Base-by-base conservation (phyloP, 345 rosid genomes). In the Odontarrhena argentea region DNA sequence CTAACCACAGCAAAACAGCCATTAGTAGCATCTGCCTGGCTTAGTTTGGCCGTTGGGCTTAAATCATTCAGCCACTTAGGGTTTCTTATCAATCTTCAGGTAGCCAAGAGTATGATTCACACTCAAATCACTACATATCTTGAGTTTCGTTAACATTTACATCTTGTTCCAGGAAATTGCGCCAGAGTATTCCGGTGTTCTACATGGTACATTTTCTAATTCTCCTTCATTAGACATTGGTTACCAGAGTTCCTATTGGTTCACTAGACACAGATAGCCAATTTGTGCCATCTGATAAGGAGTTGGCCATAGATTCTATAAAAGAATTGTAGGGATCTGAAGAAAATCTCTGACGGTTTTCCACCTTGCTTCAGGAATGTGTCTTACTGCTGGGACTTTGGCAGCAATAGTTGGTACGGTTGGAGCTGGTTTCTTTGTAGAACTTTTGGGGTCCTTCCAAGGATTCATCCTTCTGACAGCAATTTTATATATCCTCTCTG, bases 1-100 rank as follows among this genome's bases (percentile, higher is more conserved):
- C 77, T 94, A 66, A 82, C 89, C 10, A 55, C 92, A 42, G 91
- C 99, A 65, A 90, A 80, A 73, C 78, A 67, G 42, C 95, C 96
- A 63, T 63, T 76, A 46, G 26, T 78, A 53, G 96, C 96, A 58
- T 94, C 97, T 74, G 91, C 95, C 54, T 90, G 99, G 99, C 91
- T 94, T 51, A 85, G 97, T 50, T 50, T 90, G 74, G 97, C 96
- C 13, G 88, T 88, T 69, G 99, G 92, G 49, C 77, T 90, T 30
- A 94, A 94, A 80, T 81, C 98, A 55, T 93, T 90, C 78, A 87
- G 98, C 79, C 99, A 90, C 74, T 81, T 90, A 12, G 99, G 99
- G 37, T 94, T 94, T 81, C 94, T 90, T 66, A 94, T 94, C 63
- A 94, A 90, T 68, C 81, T 94, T 74, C 99, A 88, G 98, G 98